Conservation (phyloP, 2,329 filamentous ascomycete species). For the Exophiala spinifera region DNA sequence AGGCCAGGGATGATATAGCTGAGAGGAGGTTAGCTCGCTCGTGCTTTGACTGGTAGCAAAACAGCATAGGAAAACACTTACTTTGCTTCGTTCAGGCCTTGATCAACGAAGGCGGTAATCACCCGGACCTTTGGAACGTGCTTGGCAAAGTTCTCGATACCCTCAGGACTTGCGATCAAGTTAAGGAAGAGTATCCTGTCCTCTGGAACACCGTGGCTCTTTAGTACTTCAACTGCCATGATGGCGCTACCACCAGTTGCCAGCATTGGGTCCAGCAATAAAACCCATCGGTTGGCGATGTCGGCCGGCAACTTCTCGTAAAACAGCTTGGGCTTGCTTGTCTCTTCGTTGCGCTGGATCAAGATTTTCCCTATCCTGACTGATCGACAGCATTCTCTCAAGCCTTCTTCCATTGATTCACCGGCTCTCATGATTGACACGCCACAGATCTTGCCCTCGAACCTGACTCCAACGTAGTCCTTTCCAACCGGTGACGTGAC, state of each 20-base stretch:
- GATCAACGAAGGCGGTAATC: conserved; percentile 92
- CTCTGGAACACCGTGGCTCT: conserved; percentile 84
- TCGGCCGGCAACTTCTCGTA: conserved; percentile 97
- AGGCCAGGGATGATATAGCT: conserved; percentile 39
- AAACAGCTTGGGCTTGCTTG: conserved; percentile 84
- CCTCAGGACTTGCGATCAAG: conserved; percentile 93
- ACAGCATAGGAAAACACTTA: conserved; percentile 48
- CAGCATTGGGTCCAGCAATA: conserved; percentile 97
- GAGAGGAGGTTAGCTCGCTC: conserved; percentile 1
- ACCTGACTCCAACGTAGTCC: conserved; percentile 85
- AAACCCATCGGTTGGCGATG: conserved; percentile 87
- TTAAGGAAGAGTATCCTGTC: conserved; percentile 95
- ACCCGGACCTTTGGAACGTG: conserved; percentile 87
- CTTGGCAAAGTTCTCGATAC: conserved; percentile 81
- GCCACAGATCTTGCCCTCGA: conserved; percentile 97
- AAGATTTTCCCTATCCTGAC: conserved; percentile 97
- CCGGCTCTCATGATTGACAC: conserved; percentile 98
- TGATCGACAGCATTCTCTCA: conserved; percentile 95
- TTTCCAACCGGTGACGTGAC: conserved; percentile 89
- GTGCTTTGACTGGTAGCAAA: not conserved
- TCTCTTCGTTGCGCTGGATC: conserved; percentile 96
- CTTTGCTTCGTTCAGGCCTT: conserved; percentile 98
- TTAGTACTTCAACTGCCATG: conserved; percentile 94
- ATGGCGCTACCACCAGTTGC: conserved; percentile 94
- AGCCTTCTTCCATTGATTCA: conserved; percentile 96